A percentile compares a stretch with the other conserved stretches of the same genome.
phyloP scores from a whole-genome alignment of 1,284 basidiomycete species.

The Dichomitus squalens region DNA sequence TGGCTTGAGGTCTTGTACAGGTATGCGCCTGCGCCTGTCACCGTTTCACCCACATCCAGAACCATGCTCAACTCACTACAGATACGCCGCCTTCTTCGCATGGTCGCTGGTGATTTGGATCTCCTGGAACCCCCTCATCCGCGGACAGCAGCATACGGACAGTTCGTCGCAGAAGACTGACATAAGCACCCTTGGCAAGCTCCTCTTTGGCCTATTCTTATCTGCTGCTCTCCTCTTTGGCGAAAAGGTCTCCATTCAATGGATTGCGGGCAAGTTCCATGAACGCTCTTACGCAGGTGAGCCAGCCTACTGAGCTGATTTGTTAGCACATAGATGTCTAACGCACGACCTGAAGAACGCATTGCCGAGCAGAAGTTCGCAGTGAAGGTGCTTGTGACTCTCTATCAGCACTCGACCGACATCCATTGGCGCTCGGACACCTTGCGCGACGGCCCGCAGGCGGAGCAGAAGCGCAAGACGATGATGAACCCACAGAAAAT shows the following conservation, averaged over 20 bases:
- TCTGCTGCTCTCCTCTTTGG: conserved; percentile 74
- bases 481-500: conserved; percentile 59
- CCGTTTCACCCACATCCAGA: neutral
- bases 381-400: conserved; percentile 68
- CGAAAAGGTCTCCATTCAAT: conserved; percentile 89
- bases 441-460: conserved; percentile 47
- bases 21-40: conserved; percentile 38
- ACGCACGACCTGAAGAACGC: conserved; percentile 54
- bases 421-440: conserved; percentile 72
- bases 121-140: conserved; percentile 69
- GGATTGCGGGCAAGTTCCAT: conserved; percentile 87
- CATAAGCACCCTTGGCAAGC: conserved; percentile 57
- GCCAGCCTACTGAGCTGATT: conserved; percentile 7
- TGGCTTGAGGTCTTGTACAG: conserved; percentile 71
- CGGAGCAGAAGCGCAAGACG: conserved; percentile 37
- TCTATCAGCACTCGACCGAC: conserved; percentile 81
- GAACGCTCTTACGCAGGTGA: conserved; percentile 82
- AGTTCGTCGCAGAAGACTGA: conserved; percentile 30
- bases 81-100: conserved; percentile 72
- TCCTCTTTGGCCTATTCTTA: conserved; percentile 78
- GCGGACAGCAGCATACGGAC: conserved; percentile 40
- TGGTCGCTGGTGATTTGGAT: conserved; percentile 75
- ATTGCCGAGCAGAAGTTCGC: conserved; percentile 86
- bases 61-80: conserved; percentile 26
- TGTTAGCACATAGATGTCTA: neutral